Percentiles rank a stretch among this genome's conserved stretches.
phyloP scores from a whole-genome alignment of 1,284 basidiomycete genomes.

The Porodaedalea pini region DNA sequence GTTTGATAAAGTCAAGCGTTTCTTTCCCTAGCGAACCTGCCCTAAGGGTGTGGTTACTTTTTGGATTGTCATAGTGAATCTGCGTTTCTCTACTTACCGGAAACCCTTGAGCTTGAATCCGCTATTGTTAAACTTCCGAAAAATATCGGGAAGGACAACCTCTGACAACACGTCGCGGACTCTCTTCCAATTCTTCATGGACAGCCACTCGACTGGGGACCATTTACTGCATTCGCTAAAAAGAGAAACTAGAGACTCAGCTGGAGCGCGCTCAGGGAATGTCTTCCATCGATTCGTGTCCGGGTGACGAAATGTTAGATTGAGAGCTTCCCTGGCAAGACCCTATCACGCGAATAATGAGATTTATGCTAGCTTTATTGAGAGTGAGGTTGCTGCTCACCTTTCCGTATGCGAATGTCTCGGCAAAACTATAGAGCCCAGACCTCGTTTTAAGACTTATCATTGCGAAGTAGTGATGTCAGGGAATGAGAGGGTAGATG shows the following conservation, averaged over 20 bases:
- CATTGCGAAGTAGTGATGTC: neutral
- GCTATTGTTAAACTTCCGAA: neutral
- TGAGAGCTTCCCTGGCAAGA: conserved; percentile 4
- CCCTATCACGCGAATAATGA: neutral
- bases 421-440: neutral
- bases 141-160: neutral
- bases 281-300: neutral
- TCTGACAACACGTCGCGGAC: neutral
- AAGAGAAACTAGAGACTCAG: neutral
- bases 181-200: neutral
- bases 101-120: neutral
- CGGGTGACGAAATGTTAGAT: neutral
- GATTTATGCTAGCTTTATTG: neutral
- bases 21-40: neutral
- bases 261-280: neutral
- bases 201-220: neutral
- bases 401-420: neutral
- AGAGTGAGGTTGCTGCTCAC: neutral
- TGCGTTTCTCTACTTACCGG: neutral
- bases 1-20: neutral
- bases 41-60: neutral
- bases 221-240: neutral
- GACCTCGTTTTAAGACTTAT: neutral
- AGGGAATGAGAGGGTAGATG: no score
- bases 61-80: neutral